A percentile compares a stretch with the other conserved stretches of the same genome.
Evolutionary conservation across 2,329 filamentous ascomycete genomes (phyloP).

Genomic region (Coleophoma cylindrospora): DNA sequence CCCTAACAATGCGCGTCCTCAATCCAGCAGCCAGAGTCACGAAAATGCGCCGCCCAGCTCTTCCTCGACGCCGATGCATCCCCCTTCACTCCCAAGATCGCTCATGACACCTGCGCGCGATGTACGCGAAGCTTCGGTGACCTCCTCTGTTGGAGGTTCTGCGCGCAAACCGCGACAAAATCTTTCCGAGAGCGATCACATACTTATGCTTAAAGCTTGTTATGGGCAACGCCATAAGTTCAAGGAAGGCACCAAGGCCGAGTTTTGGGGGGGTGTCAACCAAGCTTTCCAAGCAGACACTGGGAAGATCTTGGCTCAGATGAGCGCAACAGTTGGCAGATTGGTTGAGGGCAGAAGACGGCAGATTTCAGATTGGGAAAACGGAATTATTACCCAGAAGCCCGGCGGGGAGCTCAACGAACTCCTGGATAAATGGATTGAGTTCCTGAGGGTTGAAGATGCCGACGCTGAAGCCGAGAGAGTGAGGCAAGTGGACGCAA

Average conservation of each 20-base stretch:
- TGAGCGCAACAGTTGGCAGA: slow-evolving; percentile 27
- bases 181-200: slow-evolving; percentile 26
- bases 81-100: slow-evolving; percentile 21
- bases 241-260: slow-evolving; percentile 27
- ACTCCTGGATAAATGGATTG: slow-evolving; percentile 25
- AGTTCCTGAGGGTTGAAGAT: slow-evolving; percentile 26
- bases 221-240: slow-evolving; percentile 22
- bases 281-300: slow-evolving; percentile 23
- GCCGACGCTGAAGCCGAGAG: slow-evolving; percentile 25
- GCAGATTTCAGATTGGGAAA: slow-evolving; percentile 26
- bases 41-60: background rate
- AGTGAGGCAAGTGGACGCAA: slow-evolving; percentile 26
- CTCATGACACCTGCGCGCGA: slow-evolving; percentile 24
- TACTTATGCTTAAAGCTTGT: slow-evolving; percentile 25
- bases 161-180: slow-evolving; percentile 27
- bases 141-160: slow-evolving; percentile 19
- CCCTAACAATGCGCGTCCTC: slow-evolving; percentile 9
- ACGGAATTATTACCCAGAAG: slow-evolving; percentile 23
- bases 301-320: slow-evolving; percentile 25
- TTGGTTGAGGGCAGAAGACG: slow-evolving; percentile 23
- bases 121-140: slow-evolving; percentile 23
- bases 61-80: slow-evolving; percentile 18
- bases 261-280: slow-evolving; percentile 26
- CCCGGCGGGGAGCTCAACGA: slow-evolving; percentile 25
- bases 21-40: background rate